Evolutionary conservation across 2,329 filamentous ascomycete genomes (phyloP).

Genomic region (Emericellopsis cladophorae): DNA sequence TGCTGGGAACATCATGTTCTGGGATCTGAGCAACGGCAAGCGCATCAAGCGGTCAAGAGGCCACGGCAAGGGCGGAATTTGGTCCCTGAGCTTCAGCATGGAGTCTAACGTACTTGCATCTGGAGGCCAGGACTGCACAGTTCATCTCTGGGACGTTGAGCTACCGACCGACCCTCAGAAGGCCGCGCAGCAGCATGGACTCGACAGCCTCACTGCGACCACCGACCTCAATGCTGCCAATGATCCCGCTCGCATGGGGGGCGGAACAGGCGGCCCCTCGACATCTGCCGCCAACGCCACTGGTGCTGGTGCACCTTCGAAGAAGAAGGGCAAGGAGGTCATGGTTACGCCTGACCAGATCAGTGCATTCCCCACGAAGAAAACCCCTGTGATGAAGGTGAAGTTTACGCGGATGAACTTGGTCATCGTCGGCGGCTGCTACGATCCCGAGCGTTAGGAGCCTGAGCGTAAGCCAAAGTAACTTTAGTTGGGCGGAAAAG

Average conservation of each 20-base stretch:
- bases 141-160: slow-evolving; percentile 86
- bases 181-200: slow-evolving; percentile 30
- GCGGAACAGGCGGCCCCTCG: neutral
- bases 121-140: slow-evolving; percentile 81
- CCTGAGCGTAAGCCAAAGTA: neutral
- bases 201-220: slow-evolving; percentile 17
- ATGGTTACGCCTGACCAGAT: slow-evolving; percentile 90
- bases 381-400: slow-evolving; percentile 86
- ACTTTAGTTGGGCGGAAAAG: too few species aligned
- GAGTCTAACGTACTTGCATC: slow-evolving; percentile 87
- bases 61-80: slow-evolving; percentile 86
- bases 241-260: neutral
- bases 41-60: slow-evolving; percentile 87
- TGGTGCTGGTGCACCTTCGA: slow-evolving; percentile 19
- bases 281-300: slow-evolving; percentile 4
- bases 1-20: slow-evolving; percentile 81
- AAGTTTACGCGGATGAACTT: slow-evolving; percentile 93
- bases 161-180: slow-evolving; percentile 54
- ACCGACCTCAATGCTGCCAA: neutral
- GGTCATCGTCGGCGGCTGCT: slow-evolving; percentile 71
- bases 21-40: slow-evolving; percentile 80
- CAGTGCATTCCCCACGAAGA: slow-evolving; percentile 89
- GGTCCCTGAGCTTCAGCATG: slow-evolving; percentile 84
- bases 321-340: slow-evolving; percentile 82
- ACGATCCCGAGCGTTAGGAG: slow-evolving; percentile 37